phyloP scores from a whole-genome alignment of 441 rosid genomes.

The Cnidoscolus chayamansa region DNA sequence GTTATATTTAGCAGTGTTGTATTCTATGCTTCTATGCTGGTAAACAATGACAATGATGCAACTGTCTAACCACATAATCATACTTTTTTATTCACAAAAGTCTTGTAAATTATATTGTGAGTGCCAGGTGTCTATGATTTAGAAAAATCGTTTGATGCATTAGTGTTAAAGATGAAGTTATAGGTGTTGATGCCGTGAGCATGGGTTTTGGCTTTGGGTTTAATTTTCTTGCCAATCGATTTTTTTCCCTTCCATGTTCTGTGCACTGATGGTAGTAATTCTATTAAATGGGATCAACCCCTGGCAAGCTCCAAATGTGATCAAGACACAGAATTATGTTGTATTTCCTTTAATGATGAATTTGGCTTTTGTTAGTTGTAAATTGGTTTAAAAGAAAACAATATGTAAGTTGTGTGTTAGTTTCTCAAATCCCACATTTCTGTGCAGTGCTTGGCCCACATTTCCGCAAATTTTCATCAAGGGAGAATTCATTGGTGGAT shows the following conservation, averaged over 20 bases:
- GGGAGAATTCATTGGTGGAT: slow-evolving; percentile 93
- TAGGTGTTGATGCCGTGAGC: neutral
- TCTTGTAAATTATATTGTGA: neutral
- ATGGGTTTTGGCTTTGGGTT: neutral
- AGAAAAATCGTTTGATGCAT: neutral
- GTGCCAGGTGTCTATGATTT: neutral
- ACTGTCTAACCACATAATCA: neutral
- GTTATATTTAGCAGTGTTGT: too few species aligned
- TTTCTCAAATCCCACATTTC: slow-evolving; percentile 17
- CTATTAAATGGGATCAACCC: neutral
- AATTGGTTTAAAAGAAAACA: neutral
- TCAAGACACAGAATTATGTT: neutral
- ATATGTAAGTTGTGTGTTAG: neutral
- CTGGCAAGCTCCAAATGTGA: neutral
- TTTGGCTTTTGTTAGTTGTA: neutral
- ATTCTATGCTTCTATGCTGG: neutral
- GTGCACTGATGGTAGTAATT: neutral
- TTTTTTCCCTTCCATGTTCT: neutral
- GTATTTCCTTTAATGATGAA: neutral
- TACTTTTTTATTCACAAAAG: neutral
- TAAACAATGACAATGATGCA: neutral
- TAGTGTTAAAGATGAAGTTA: neutral
- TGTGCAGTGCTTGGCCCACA: slow-evolving; percentile 92
- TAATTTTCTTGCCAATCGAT: neutral
- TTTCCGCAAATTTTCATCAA: slow-evolving; percentile 89